A percentile compares a stretch with the other conserved stretches of the same genome.
phyloP scores from a whole-genome alignment of 139 green algal genomes.

The Coelastrella sp. region DNA sequence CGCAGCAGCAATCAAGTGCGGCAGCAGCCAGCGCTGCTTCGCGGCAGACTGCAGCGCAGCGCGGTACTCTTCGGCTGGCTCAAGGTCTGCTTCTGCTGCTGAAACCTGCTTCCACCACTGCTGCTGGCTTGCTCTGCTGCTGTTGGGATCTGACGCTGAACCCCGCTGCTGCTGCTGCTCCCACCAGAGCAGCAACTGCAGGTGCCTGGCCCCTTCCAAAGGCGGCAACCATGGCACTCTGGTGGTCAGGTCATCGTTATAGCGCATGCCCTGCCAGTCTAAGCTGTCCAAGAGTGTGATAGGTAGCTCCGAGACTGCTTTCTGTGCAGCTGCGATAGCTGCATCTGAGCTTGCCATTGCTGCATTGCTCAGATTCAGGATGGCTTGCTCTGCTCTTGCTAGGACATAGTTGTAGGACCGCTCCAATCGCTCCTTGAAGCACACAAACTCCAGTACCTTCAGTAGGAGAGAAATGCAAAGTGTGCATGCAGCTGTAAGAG shows the following conservation, averaged over 20 bases:
- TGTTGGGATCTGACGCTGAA: not conserved
- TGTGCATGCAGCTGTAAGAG: not conserved
- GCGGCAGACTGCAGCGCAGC: constrained; percentile 11
- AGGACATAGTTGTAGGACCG: constrained; percentile 66
- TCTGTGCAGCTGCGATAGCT: not conserved
- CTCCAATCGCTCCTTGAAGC: constrained; percentile 82
- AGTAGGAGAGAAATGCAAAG: not conserved
- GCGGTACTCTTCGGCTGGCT: constrained; percentile 43
- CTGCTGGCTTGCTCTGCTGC: constrained; percentile 2
- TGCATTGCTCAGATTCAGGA: not conserved
- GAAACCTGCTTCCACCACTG: constrained; percentile 59
- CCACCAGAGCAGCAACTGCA: constrained; percentile 48
- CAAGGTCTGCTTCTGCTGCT: constrained; percentile 49
- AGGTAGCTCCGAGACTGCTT: not conserved
- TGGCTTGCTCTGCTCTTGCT: constrained; percentile 53
- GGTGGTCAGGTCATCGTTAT: constrained; percentile 83
- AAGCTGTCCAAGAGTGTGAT: not conserved
- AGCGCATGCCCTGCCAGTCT: constrained; percentile 51
- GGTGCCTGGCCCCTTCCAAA: not conserved
- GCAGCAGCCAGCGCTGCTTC: constrained; percentile 52
- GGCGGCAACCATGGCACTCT: constrained; percentile 81
- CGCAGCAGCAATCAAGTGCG: constrained; percentile 55
- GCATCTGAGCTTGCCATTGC: not conserved
- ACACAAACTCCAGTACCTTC: constrained; percentile 88
- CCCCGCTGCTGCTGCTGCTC: constrained; percentile 38